Conservation (phyloP, 768 basidiomycete genomes). For the Tylopilus rubrobrunneus region DNA sequence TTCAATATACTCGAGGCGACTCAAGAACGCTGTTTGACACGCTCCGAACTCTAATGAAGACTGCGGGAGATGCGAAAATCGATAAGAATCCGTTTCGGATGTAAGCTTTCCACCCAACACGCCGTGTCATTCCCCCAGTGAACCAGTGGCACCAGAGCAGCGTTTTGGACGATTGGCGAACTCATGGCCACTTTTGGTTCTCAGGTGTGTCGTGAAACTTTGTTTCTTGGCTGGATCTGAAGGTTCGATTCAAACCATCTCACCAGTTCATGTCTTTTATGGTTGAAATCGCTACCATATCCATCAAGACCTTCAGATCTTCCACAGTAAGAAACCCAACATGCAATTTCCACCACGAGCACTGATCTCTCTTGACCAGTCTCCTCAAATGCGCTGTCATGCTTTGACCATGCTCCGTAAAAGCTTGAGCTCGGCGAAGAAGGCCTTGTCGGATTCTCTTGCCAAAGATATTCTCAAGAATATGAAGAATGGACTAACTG, state of each 20-base stretch:
- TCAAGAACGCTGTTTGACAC: conserved; percentile 85
- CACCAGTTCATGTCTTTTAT: conserved; percentile 91
- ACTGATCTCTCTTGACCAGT: conserved; percentile 38
- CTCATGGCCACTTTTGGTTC: conserved; percentile 81
- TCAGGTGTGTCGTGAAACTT: conserved; percentile 52
- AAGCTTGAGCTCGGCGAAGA: conserved; percentile 73
- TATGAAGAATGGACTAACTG: conserved; percentile 66
- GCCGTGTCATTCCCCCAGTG: background rate
- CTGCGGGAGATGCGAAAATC: conserved; percentile 68
- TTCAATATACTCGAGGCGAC: conserved; percentile 76
- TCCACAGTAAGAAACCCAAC: conserved; percentile 53
- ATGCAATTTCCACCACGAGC: background rate
- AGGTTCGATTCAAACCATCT: background rate
- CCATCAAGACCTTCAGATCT: conserved; percentile 66
- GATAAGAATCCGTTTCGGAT: conserved; percentile 65
- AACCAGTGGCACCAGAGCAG: conserved; percentile 49
- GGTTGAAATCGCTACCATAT: conserved; percentile 69
- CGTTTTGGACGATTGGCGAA: conserved; percentile 84
- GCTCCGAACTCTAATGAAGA: conserved; percentile 70
- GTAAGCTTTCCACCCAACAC: conserved; percentile 38
- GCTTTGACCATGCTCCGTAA: conserved; percentile 77
- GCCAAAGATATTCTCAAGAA: conserved; percentile 83
- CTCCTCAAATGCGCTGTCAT: conserved; percentile 78
- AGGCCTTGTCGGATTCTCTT: conserved; percentile 75
- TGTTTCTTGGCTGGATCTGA: background rate